phyloP scores from a whole-genome alignment of 345 rosid genomes.

The Aegle marmelos region DNA sequence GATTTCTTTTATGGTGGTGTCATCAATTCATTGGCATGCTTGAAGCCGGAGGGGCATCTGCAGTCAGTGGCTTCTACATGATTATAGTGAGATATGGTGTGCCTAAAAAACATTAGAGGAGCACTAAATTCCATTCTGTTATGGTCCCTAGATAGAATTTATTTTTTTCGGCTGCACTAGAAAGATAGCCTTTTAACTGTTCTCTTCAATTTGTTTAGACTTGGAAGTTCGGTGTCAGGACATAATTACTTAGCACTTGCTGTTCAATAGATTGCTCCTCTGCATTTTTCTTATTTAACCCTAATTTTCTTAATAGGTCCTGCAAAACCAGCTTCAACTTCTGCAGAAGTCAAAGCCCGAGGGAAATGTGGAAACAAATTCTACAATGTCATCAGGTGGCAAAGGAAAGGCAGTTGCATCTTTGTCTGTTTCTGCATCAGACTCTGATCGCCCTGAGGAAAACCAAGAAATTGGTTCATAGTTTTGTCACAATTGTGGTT shows the following conservation, averaged over 20 bases:
- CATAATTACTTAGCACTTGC: background rate
- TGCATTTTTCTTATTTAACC: background rate
- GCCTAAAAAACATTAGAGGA: background rate
- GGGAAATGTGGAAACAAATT: conserved; percentile 9
- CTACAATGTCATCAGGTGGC: conserved; percentile 22
- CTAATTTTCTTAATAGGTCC: conserved; percentile 18
- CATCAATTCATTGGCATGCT: background rate
- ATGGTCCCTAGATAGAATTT: background rate
- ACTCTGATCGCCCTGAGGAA: conserved; percentile 1
- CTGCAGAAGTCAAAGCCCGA: conserved; percentile 23
- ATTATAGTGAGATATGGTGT: background rate
- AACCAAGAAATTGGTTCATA: conserved; percentile 14
- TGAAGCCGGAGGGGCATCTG: background rate
- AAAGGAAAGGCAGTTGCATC: conserved; percentile 40
- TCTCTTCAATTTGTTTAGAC: background rate
- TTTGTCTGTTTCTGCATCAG: conserved; percentile 13
- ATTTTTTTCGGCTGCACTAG: background rate
- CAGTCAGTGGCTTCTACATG: background rate
- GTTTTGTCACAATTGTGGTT: background rate
- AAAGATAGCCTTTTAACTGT: background rate
- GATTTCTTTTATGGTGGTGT: background rate
- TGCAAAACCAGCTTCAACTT: conserved; percentile 38
- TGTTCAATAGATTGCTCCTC: background rate
- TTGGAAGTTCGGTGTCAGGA: background rate
- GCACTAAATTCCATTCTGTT: background rate